Evolutionary conservation across 306 rosid genomes (phyloP), one percentile per base, ranked within the genome.

Genomic region (Acacia acuminata): DNA sequence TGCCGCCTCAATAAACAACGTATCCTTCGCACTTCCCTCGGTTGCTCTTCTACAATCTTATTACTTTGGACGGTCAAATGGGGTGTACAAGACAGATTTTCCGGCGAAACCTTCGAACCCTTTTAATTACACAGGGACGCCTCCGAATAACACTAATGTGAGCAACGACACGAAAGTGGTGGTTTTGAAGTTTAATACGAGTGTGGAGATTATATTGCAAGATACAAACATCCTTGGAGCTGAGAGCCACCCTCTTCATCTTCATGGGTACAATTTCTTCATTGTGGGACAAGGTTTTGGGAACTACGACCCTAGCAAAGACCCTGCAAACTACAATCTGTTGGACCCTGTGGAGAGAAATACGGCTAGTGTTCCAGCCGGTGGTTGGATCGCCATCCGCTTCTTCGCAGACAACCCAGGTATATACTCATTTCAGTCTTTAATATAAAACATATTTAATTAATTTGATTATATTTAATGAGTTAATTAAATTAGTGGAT

Each of bases 161-260:
- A 69, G 73, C 9, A 94, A 90, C 44, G 94, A 48, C 44, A 94
- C 98, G 7, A 90, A 87, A 25, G 27, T 83, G 77, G 87, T 86
- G 82, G 98, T 92, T 78, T 20, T 94, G 80, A 71, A 82, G 73
- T 94, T 85, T 81, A 92, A 94, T 71, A 71, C 96, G 1, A 92
- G 94, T 34, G 93, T 94, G 83, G 97, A 94, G 90, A 14, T 94
- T 3, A 85, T 94, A 14, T 5, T 94, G 90, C 97, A 94, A 63
- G 98, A 34, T 68, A 94, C 98, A 8, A 91, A 82, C 68, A 86
- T 90, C 82, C 71, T 91, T 36, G 92, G 90, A 19, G 90, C 88
- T 15, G 96, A 94, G 84, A 94, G 97, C 69, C 98, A 94, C 66
- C 98, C 98, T 38, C 88, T 94, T 67, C 98, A 94, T 89, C 87